These are phyloP conservation scores for Tillandsia fasciculata DNA, from an alignment of 176 grass and related monocot genomes.

Conservation along the genomic window DNA sequence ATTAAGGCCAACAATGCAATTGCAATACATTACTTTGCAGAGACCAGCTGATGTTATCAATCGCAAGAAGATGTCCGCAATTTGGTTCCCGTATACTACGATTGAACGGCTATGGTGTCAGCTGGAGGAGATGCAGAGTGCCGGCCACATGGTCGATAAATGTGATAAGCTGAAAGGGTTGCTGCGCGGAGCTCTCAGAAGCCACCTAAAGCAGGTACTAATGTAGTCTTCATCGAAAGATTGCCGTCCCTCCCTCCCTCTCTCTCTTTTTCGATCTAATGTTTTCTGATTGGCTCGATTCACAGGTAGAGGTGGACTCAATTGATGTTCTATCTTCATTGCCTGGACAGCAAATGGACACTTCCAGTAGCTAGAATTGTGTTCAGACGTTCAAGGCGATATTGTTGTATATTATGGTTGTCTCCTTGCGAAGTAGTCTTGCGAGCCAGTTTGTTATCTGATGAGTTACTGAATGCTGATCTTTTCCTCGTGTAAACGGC, in stretches of 20 bases:
- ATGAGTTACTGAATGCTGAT: too few species aligned
- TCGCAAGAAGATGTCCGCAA: constrained; percentile 76
- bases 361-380: neutral
- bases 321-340: constrained; percentile 53
- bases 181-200: constrained; percentile 49
- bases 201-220: constrained; percentile 61
- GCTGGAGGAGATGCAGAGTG: constrained; percentile 57
- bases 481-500: too few species aligned
- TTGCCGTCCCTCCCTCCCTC: neutral
- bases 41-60: constrained; percentile 52
- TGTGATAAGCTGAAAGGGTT: constrained; percentile 66
- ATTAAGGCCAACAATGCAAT: constrained; percentile 2
- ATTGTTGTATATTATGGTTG: too few species aligned
- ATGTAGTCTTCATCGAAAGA: neutral
- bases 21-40: constrained; percentile 33
- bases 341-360: constrained; percentile 24
- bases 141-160: constrained; percentile 60
- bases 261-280: neutral
- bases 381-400: too few species aligned
- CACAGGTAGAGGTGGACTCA: constrained; percentile 59
- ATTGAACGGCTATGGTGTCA: constrained; percentile 71
- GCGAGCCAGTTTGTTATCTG: too few species aligned
- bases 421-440: too few species aligned
- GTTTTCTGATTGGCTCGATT: neutral
- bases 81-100: constrained; percentile 68